Evolutionary conservation across 225 moss, liverwort and hornwort species (phyloP).

Genomic region (Straminergon stramineum): DNA sequence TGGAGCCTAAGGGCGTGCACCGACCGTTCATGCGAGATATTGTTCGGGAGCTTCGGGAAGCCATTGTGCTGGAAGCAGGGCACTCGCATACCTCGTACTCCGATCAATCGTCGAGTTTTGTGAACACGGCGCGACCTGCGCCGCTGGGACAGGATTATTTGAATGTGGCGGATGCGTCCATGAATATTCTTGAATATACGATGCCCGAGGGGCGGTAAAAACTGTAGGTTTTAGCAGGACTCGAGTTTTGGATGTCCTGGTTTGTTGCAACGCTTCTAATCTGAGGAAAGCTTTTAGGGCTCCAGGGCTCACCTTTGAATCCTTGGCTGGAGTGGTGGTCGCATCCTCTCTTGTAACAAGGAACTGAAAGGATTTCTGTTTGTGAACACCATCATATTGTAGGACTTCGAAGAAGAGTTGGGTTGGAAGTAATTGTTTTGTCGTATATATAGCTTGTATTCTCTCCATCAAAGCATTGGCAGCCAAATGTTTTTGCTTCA

Average conservation of each 20-base stretch:
- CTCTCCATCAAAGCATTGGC: neutral
- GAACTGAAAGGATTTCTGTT: neutral
- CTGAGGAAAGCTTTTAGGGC: too few species aligned
- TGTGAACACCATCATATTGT: neutral
- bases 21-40: conserved; percentile 22
- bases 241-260: neutral
- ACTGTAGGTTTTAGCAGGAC: neutral
- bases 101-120: neutral
- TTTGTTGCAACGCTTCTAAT: neutral
- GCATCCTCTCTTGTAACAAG: neutral
- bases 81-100: neutral
- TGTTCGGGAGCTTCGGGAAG: conserved; percentile 20
- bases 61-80: conserved; percentile 1
- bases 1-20: conserved; percentile 13
- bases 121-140: neutral
- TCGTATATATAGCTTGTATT: neutral
- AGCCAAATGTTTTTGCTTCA: neutral
- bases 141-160: neutral
- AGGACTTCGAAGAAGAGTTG: neutral
- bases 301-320: neutral
- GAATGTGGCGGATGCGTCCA: neutral
- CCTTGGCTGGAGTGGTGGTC: neutral
- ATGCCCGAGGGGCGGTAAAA: neutral
- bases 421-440: neutral
- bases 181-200: too few species aligned